Evolutionary conservation across 1,284 basidiomycete genomes (phyloP).

Genomic region (Veloboletus limbatus): DNA sequence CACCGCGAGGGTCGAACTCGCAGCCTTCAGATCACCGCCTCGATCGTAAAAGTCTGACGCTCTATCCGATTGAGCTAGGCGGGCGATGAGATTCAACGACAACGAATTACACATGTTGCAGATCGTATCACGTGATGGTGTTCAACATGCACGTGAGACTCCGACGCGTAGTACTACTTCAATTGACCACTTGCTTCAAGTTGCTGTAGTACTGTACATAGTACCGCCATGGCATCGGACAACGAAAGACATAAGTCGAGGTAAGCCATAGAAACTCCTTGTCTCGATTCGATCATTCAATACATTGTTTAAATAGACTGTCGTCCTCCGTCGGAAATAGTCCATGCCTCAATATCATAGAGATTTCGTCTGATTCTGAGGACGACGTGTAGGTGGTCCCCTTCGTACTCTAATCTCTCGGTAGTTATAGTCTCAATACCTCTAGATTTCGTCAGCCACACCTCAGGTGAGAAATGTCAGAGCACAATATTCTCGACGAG

Average conservation of each 20-base stretch:
- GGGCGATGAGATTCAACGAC: too few species aligned
- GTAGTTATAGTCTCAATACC: not conserved
- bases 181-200: too few species aligned
- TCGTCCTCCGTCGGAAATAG: not conserved
- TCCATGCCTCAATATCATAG: conserved; percentile 40
- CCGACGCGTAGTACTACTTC: conserved; percentile 11
- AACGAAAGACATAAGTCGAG: conserved; percentile 3
- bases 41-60: conserved; percentile 87
- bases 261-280: conserved; percentile 11
- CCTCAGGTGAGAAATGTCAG: conserved; percentile 12
- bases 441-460: conserved; percentile 11
- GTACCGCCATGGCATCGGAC: conserved; percentile 14
- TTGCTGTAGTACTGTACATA: too few species aligned
- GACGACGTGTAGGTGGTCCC: conserved; percentile 32
- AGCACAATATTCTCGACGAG: not conserved
- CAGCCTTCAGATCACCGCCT: conserved; percentile 88
- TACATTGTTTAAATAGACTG: not conserved
- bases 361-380: conserved; percentile 52
- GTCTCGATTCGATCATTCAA: not conserved
- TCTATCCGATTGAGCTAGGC: conserved; percentile 87
- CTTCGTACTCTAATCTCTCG: not conserved
- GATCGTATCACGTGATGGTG: conserved; percentile 16
- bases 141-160: conserved; percentile 15
- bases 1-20: conserved; percentile 91
- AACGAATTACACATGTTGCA: not conserved